Percentiles rank a stretch among this genome's conserved stretches.
phyloP scores from a whole-genome alignment of 495 filamentous ascomycete genomes.

The Podospora pseudopauciseta region DNA sequence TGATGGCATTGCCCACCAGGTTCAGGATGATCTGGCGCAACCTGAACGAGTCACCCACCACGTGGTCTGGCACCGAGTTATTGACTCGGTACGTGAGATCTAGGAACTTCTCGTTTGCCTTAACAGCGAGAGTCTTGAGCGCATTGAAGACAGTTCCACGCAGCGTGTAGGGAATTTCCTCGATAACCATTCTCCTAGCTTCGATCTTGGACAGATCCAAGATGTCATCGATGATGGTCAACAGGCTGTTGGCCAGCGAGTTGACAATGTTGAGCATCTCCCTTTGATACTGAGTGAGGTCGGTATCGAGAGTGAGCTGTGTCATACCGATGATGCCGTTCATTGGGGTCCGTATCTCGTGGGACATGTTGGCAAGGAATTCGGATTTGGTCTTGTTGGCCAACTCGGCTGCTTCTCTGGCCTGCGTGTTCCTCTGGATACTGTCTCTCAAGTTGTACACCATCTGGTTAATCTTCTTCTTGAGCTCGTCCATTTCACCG shows the following conservation, averaged over 20 bases:
- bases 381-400: slow-evolving; percentile 99
- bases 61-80: slow-evolving; percentile 90
- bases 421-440: slow-evolving; percentile 96
- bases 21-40: slow-evolving; percentile 91
- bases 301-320: slow-evolving; percentile 92
- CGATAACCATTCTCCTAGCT: slow-evolving; percentile 98
- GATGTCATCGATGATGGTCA: slow-evolving; percentile 99
- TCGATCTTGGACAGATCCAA: slow-evolving; percentile 99
- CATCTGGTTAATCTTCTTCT: slow-evolving; percentile 99
- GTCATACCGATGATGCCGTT: slow-evolving; percentile 88
- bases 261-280: slow-evolving; percentile 99
- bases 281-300: slow-evolving; percentile 88
- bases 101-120: slow-evolving; percentile 95
- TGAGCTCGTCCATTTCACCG: slow-evolving; percentile 98
- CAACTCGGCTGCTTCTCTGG: slow-evolving; percentile 91
- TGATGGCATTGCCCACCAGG: slow-evolving; percentile 79
- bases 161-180: slow-evolving; percentile 94
- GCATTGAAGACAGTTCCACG: slow-evolving; percentile 97
- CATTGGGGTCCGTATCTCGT: slow-evolving; percentile 98
- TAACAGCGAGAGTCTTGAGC: slow-evolving; percentile 90
- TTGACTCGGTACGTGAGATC: slow-evolving; percentile 94
- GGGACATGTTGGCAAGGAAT: slow-evolving; percentile 98
- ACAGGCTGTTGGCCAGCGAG: slow-evolving; percentile 90
- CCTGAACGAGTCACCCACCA: slow-evolving; percentile 95
- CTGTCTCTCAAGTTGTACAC: slow-evolving; percentile 91